Evolutionary conservation across 352 stramenopile genomes (phyloP).

Genomic region (Synura sp.): DNA sequence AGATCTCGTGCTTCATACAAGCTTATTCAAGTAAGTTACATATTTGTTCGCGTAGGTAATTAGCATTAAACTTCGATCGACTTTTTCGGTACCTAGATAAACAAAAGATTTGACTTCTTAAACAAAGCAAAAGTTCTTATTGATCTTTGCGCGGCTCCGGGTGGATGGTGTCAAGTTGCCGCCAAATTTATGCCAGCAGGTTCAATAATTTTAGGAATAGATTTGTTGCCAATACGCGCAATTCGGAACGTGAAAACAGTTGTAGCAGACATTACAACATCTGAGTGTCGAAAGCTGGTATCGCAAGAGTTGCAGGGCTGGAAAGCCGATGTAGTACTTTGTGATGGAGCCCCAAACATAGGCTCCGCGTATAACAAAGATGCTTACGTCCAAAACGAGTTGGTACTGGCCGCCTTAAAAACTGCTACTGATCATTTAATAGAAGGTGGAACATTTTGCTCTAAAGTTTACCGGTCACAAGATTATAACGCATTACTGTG

Average conservation of each 20-base stretch:
- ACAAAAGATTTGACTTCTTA: constrained; percentile 98
- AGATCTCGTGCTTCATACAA: constrained; percentile 98
- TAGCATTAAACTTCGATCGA: constrained; percentile 7
- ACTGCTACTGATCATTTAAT: constrained; percentile 93
- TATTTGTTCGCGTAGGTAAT: constrained; percentile 1
- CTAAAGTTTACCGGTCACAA: constrained; percentile 93
- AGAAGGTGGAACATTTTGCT: constrained; percentile 79
- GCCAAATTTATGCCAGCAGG: constrained; percentile 56
- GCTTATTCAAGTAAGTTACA: constrained; percentile 76
- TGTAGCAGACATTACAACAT: constrained; percentile 89
- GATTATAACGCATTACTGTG: constrained; percentile 98
- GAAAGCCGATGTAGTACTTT: constrained; percentile 94
- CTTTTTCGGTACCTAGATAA: constrained; percentile 71
- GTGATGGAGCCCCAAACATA: constrained; percentile 98
- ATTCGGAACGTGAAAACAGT: constrained; percentile 95
- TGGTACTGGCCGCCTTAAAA: constrained; percentile 91
- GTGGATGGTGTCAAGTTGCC: constrained; percentile 92
- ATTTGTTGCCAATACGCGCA: constrained; percentile 95
- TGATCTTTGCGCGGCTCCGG: constrained; percentile 97
- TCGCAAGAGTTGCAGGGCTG: constrained; percentile 83
- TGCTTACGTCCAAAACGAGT: constrained; percentile 98
- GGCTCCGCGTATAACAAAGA: constrained; percentile 96
- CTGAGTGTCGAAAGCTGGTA: constrained; percentile 68
- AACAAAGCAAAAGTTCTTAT: constrained; percentile 92
- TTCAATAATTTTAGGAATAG: constrained; percentile 96